Base-by-base conservation (phyloP, 1,284 basidiomycete species). In the Neolentinus lepideus region DNA sequence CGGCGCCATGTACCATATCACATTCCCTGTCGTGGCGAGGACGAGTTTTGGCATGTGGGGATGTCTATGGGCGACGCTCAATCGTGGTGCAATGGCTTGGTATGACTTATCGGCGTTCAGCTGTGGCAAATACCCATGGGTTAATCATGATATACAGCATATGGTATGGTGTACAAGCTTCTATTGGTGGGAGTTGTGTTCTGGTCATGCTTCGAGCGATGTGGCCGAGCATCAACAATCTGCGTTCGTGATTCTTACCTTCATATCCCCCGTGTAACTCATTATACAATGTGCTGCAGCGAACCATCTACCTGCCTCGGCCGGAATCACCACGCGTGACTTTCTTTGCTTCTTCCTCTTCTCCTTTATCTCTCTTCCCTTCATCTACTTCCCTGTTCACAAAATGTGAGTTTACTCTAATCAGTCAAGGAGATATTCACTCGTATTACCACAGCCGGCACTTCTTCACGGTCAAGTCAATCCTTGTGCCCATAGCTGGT, bases 261-360 rank as follows among this genome's bases (percentile, higher is more conserved):
- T 31, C 12, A 6, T 12, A 31, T 31, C 29, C 29, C 12, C 6
- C 29, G 29, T 12, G 12, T 31, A 4, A 4, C 29, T 31, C 29
- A 31, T 12, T 6, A 12, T 12, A 12, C 29, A 4, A 12, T n/a
- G 29, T 12, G 12, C 12, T 51, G 46, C 62, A 83, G 79, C 77
- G 35, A 90, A 91, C 71, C 72, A 75, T 38, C 74, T 92, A 62
- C 84, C 89, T 11, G 80, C 74, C 16, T 83, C 81, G 6, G 83
- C 87, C 52, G 88, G 87, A 31, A 89, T 81, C 14, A 85, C 75
- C 51, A 86, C 85, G 1, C 73, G 77, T 38, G 84, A 88, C 67
- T 88, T 89, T 62, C 71, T 93, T 69, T 84, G 83, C 60, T 95
- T 94, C 79, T 85, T 94, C 75, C 73, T 94, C 59, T 95, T 93